These are phyloP conservation scores for Fagopyrum tataricum DNA, from an alignment of 148 eudicot genomes.

Conservation along the genomic window DNA sequence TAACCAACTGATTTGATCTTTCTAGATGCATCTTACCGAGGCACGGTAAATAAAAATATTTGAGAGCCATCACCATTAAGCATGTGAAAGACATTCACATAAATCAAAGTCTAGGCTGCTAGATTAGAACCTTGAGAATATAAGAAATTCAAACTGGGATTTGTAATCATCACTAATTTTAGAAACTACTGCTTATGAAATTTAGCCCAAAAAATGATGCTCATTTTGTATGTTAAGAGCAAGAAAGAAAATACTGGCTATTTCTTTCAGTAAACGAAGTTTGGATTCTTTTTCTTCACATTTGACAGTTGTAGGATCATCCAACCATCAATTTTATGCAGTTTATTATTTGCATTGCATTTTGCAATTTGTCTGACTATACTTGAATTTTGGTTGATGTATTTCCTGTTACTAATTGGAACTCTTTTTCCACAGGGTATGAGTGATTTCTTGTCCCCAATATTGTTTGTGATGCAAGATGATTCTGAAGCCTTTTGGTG, in stretches of 20 bases:
- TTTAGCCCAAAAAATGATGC: neutral
- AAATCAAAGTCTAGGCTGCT: neutral
- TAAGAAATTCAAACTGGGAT: neutral
- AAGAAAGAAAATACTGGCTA: neutral
- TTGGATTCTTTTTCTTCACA: neutral
- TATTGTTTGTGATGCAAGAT: slow-evolving; percentile 74
- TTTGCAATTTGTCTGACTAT: neutral
- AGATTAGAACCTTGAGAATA: neutral
- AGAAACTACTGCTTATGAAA: neutral
- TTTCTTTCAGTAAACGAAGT: neutral
- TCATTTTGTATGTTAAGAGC: neutral
- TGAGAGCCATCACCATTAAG: neutral
- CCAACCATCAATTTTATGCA: neutral
- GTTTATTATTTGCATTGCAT: slow-evolving; percentile 3
- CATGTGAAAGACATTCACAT: neutral
- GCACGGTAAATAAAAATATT: neutral
- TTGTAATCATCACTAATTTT: neutral
- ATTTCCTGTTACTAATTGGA: neutral
- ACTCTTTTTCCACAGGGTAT: slow-evolving; percentile 50
- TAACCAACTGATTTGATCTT: neutral
- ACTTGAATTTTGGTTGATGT: neutral
- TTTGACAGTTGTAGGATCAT: neutral
- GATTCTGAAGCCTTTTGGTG: slow-evolving; percentile 96
- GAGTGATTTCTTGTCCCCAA: slow-evolving; percentile 92
- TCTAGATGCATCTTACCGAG: neutral